Evolutionary conservation across 2,329 filamentous ascomycete species (phyloP).

Genomic region (Colletotrichum viniferum): DNA sequence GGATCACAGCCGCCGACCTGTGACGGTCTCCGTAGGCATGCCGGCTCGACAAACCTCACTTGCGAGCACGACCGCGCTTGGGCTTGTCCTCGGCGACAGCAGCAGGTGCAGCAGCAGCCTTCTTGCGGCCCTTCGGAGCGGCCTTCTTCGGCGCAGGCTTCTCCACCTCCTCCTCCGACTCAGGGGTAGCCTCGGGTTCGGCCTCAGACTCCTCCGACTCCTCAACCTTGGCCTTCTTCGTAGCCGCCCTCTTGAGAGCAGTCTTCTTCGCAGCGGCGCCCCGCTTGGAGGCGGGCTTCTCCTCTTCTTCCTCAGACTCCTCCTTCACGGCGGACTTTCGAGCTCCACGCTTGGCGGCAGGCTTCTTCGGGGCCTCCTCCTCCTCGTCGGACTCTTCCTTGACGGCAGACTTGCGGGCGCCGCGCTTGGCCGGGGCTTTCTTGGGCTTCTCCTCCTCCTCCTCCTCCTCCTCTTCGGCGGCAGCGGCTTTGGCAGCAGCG

Average conservation of each 20-base stretch:
- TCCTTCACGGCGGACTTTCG: background rate
- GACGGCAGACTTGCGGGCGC: background rate
- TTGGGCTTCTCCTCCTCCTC: background rate
- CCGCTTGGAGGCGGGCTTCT: background rate
- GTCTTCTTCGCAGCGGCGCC: background rate
- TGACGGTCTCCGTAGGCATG: background rate
- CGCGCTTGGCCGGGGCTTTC: background rate
- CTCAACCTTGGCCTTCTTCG: conserved; percentile 24
- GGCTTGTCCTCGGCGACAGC: conserved; percentile 8
- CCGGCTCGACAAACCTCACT: background rate
- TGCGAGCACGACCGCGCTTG: conserved; percentile 8
- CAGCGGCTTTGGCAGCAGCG: background rate
- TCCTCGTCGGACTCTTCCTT: background rate
- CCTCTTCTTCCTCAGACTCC: background rate
- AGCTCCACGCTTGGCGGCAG: background rate
- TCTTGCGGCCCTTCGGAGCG: conserved; percentile 12
- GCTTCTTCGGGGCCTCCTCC: background rate
- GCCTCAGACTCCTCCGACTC: conserved; percentile 22
- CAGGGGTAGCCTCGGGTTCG: conserved; percentile 7
- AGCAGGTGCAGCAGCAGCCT: conserved; percentile 15
- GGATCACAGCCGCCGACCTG: background rate
- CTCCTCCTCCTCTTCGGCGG: background rate
- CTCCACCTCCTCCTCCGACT: background rate
- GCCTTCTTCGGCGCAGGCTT: conserved; percentile 2
- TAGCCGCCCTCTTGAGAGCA: background rate